A percentile compares a stretch with the other conserved stretches of the same genome.
phyloP scores from a whole-genome alignment of 768 basidiomycete species.

The Termitomyces sp. region DNA sequence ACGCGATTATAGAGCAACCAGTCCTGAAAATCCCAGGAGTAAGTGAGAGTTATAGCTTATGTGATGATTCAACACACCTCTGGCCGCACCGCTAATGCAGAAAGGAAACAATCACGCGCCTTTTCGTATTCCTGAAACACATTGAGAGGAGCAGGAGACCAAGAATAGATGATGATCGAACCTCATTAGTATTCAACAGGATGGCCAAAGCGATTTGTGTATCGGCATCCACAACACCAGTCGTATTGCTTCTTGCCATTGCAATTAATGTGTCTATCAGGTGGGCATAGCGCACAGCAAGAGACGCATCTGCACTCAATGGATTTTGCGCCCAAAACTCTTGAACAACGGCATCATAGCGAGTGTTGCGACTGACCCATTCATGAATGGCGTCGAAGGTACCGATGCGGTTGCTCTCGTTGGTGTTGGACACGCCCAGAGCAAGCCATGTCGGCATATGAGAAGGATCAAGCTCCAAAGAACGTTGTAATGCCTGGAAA shows the following conservation, averaged over 20 bases:
- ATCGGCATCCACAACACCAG: conserved; percentile 79
- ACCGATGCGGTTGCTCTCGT: conserved; percentile 72
- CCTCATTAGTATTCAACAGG: conserved; percentile 88
- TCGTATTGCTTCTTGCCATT: conserved; percentile 61
- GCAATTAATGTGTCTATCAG: conserved; percentile 76
- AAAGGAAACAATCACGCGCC: conserved; percentile 89
- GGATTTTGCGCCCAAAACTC: conserved; percentile 30
- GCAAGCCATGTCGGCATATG: conserved; percentile 85
- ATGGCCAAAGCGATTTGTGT: conserved; percentile 94
- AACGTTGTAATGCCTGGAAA: conserved; percentile 74
- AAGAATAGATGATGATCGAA: conserved; percentile 21
- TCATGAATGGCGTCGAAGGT: conserved; percentile 76
- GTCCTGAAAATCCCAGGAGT: conserved; percentile 44
- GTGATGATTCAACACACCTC: conserved; percentile 46
- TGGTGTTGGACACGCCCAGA: conserved; percentile 85
- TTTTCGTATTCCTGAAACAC: conserved; percentile 73
- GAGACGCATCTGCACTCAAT: conserved; percentile 20
- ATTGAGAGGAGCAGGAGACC: neutral
- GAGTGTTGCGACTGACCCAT: conserved; percentile 71
- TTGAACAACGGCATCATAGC: conserved; percentile 41
- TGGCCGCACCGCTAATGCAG: conserved; percentile 83
- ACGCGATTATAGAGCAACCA: conserved; percentile 91
- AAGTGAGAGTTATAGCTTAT: neutral
- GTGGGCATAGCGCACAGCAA: conserved; percentile 36
- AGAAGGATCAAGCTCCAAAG: conserved; percentile 74